Base-by-base conservation (phyloP, 306 rosid species). In the Lablab purpureus region DNA sequence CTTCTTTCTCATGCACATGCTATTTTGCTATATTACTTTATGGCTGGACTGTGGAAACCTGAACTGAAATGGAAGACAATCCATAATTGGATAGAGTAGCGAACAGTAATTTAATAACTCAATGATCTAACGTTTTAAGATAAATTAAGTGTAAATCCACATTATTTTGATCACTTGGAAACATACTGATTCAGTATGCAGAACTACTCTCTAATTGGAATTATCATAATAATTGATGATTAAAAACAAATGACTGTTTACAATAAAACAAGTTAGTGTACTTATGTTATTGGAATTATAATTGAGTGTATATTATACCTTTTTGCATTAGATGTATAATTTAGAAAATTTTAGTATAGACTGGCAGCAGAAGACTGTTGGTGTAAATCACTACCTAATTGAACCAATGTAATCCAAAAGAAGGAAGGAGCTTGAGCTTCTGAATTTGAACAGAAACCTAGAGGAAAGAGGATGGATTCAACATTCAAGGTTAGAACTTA, bases 401-500 rank as follows among this genome's bases (percentile, higher is more conserved):
- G 28, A 19, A 54, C 62, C 30, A 7, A 9, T 10, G 12, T 19
- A 27, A 7, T 18, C 14, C 59, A 25, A 18, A 18, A 52, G 25
- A 52, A 52, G 27, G 13, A 55, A 22, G 63, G 63, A 55, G 28
- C 63, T 22, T 55, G 30, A 22, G 63, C 4, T 22, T 55, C 63
- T 55, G 10, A 54, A 55, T 55, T 55, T 55, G 32, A 55, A 55
- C 10, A 14, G 32, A 15, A 19, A 55, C 7, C 63, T 15, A 22
- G 32, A 22, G 63, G 63, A 55, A 21, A 54, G 32, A 22, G 30
- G 32, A 22, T 55, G 32, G 30, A 17, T 50, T 50, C 56, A n/a
- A 50, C 15, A 55, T 55, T 21, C 63, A 21, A 55, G 60, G 63
- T 55, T 55, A 58, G 63, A n/a, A n/a, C n/a, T n/a, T n/a, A n/a